Evolutionary conservation across 1,139 yeast genomes (phyloP), one percentile per base, ranked within the genome.

Genomic region (Hemisphaericaspora xylofermentans): DNA sequence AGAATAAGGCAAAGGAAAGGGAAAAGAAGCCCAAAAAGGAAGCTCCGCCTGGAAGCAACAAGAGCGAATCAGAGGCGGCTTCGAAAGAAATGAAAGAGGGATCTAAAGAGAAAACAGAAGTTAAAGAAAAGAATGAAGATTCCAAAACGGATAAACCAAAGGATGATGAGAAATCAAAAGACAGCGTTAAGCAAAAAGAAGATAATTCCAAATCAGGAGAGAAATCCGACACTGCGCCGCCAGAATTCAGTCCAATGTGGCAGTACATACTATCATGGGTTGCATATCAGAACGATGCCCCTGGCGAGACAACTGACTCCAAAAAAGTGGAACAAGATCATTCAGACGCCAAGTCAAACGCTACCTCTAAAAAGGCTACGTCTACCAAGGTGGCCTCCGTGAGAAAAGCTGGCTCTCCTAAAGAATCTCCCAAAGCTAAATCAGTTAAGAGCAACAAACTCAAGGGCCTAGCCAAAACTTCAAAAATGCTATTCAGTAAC

Each of bases 241-340:
- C 12, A 31, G 34, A 59, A n/a, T 68, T 66, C 46, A 60, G 58
- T 41, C 74, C 74, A 2, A 46, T 58, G 5, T 69, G 75, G 74
- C 66, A 62, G 43, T 64, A 64, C 43, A 38, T 68, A 8, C 56
- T 69, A 24, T 64, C 72, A 12, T 67, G 71, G 71, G 44, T 69
- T 4, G 65, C 60, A 1, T 68, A 66, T 42, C 59, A 64, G 9
- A 35, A 47, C 7, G 33, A 41, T 8, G 34, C 34, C 28, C 9
- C 29, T 40, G 33, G 13, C 38, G 19, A 14, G 9, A 25, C 34
- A 28, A 5, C 35, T 33, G 10, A 21, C n/a, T n/a, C n/a, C n/a
- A n/a, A n/a, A n/a, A 26, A 26, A n/a, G 13, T 26, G 2, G 29
- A 26, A 26, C 15, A 26, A 5, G 28, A 33, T 13, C 22, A 21